Percentiles rank a stretch among this genome's conserved stretches.
Evolutionary conservation across 495 filamentous ascomycete species (phyloP).

Genomic region (Staphylotrichum longicolle): DNA sequence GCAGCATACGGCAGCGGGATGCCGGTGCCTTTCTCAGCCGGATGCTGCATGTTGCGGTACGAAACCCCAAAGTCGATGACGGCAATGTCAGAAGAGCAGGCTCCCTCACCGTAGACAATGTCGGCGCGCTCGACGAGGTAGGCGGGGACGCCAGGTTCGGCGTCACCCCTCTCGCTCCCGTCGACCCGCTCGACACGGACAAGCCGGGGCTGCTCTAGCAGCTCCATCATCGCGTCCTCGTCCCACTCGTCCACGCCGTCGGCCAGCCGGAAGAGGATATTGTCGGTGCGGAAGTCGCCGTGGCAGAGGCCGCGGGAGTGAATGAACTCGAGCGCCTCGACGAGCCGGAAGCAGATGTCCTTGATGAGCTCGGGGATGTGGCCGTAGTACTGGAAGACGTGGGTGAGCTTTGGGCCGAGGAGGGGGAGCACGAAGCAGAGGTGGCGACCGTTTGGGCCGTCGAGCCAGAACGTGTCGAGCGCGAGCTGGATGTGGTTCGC

Average conservation of each 20-base stretch:
- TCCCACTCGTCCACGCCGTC: constrained; percentile 27
- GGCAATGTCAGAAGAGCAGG: constrained; percentile 20
- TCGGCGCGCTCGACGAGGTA: constrained; percentile 19
- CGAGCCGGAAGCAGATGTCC: constrained; percentile 29
- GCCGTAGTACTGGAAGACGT: not conserved
- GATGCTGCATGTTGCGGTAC: constrained; percentile 9
- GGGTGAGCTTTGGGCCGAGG: constrained; percentile 13
- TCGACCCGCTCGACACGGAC: constrained; percentile 4
- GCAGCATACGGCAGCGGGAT: constrained; percentile 24
- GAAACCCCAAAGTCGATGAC: constrained; percentile 35
- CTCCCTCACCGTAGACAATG: not conserved
- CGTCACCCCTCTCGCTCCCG: not conserved
- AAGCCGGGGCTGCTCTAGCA: constrained; percentile 15
- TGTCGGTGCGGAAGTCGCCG: constrained; percentile 30
- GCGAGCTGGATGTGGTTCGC: constrained; percentile 22
- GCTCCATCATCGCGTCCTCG: constrained; percentile 12
- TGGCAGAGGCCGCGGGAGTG: constrained; percentile 30
- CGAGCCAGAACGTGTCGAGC: constrained; percentile 36
- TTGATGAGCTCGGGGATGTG: constrained; percentile 21
- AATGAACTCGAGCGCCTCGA: constrained; percentile 23
- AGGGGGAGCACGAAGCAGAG: constrained; percentile 35
- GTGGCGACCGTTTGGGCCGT: constrained; percentile 43
- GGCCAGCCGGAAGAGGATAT: constrained; percentile 26
- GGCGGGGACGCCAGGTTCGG: constrained; percentile 21
- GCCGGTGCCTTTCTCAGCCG: constrained; percentile 10